Conservation (phyloP, 2,329 filamentous ascomycete species). For the Triangularia setosa region DNA sequence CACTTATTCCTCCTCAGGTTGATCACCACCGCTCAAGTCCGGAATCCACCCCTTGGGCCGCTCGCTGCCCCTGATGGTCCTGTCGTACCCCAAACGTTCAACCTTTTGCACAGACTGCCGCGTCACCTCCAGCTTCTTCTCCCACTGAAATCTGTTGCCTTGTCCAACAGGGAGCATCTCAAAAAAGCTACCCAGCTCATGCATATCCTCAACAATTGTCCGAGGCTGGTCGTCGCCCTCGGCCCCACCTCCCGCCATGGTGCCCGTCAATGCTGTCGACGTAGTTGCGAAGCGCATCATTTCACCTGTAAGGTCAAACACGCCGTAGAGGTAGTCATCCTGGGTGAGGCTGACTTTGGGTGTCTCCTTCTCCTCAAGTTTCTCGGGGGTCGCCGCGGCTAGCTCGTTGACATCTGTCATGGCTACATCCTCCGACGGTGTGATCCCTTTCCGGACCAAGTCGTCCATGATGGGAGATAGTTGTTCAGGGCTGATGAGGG, state of each 20-base stretch:
- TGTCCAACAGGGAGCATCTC: slow-evolving; percentile 64
- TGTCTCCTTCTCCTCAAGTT: not conserved
- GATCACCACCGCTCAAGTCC: slow-evolving; percentile 49
- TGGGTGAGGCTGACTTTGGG: slow-evolving; percentile 59
- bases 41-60: slow-evolving; percentile 89
- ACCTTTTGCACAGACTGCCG: slow-evolving; percentile 88
- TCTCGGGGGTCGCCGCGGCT: not conserved
- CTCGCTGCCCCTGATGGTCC: slow-evolving; percentile 83
- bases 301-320: slow-evolving; percentile 93
- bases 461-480: slow-evolving; percentile 46
- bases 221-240: slow-evolving; percentile 34
- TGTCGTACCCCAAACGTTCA: slow-evolving; percentile 82
- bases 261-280: slow-evolving; percentile 70
- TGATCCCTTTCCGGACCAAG: slow-evolving; percentile 29
- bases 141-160: slow-evolving; percentile 48
- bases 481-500: slow-evolving; percentile 65
- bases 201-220: slow-evolving; percentile 75
- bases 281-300: slow-evolving; percentile 96
- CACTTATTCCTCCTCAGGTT: slow-evolving; percentile 17
- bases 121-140: slow-evolving; percentile 84
- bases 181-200: slow-evolving; percentile 70
- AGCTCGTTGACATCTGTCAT: slow-evolving; percentile 17
- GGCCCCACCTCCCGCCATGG: slow-evolving; percentile 34
- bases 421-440: slow-evolving; percentile 21
- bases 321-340: slow-evolving; percentile 82